Percentiles rank a stretch among this genome's conserved stretches.
These are phyloP conservation scores for Penicillium egyptiacum DNA, from an alignment of 495 filamentous ascomycete genomes.

Conservation along the genomic window DNA sequence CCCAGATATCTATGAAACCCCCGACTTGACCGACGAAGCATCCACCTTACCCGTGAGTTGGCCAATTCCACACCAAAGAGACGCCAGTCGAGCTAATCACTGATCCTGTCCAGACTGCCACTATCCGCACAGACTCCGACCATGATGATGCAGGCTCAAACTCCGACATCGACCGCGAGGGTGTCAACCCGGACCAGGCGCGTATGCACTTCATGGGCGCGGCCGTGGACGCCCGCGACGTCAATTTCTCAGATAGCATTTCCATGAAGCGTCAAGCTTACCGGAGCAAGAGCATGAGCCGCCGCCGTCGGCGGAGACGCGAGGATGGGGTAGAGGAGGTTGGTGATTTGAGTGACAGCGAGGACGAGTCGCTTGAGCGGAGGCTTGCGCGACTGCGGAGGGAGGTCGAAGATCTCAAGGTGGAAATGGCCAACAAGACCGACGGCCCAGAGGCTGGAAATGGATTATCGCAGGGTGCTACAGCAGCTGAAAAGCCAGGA, in stretches of 20 bases:
- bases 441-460: background rate
- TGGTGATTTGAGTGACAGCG: slow-evolving; percentile 66
- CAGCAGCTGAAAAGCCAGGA: slow-evolving; percentile 24
- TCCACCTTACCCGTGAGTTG: slow-evolving; percentile 72
- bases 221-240: slow-evolving; percentile 68
- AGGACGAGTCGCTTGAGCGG: slow-evolving; percentile 68
- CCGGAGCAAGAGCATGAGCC: slow-evolving; percentile 56
- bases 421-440: slow-evolving; percentile 50
- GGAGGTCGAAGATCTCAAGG: slow-evolving; percentile 77
- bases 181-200: slow-evolving; percentile 71
- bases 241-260: slow-evolving; percentile 82
- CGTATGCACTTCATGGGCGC: slow-evolving; percentile 76
- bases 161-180: slow-evolving; percentile 69
- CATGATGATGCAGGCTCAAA: slow-evolving; percentile 55
- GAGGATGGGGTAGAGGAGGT: slow-evolving; percentile 56
- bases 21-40: slow-evolving; percentile 82
- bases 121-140: slow-evolving; percentile 64
- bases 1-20: slow-evolving; percentile 94
- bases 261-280: slow-evolving; percentile 77
- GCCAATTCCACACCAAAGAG: slow-evolving; percentile 9
- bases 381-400: slow-evolving; percentile 76
- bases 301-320: slow-evolving; percentile 57
- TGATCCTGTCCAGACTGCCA: slow-evolving; percentile 52
- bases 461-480: background rate
- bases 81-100: slow-evolving; percentile 19